phyloP scores from a whole-genome alignment of 495 filamentous ascomycete species.

The Xeromyces bisporus region DNA sequence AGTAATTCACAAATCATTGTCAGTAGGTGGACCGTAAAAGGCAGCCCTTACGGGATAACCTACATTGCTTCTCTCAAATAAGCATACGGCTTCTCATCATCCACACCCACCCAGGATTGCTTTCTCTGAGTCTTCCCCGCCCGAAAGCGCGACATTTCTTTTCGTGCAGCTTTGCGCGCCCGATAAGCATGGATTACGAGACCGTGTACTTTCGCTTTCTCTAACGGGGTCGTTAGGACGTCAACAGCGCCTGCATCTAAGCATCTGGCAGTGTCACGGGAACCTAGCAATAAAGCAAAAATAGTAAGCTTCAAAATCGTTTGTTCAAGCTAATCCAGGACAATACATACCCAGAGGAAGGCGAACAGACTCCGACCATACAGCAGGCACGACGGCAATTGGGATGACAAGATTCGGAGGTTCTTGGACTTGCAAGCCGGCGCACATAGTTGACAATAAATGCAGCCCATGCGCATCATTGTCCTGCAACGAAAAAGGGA shows the following conservation, averaged over 20 bases:
- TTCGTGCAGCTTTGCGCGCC: constrained; percentile 50
- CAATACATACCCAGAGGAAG: neutral
- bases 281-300: constrained; percentile 22
- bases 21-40: neutral
- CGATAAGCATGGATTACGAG: constrained; percentile 72
- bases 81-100: constrained; percentile 70
- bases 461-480: constrained; percentile 49
- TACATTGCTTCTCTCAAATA: constrained; percentile 72
- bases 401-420: constrained; percentile 59
- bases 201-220: constrained; percentile 48
- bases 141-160: constrained; percentile 49
- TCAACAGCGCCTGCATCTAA: constrained; percentile 75
- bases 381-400: constrained; percentile 44
- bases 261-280: constrained; percentile 41
- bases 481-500: constrained; percentile 29
- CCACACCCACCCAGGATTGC: constrained; percentile 83
- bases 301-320: constrained; percentile 18
- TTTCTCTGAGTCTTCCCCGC: constrained; percentile 53
- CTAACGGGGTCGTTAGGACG: constrained; percentile 62
- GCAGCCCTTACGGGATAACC: constrained; percentile 6
- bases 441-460: constrained; percentile 49
- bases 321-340: neutral
- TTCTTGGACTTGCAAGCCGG: constrained; percentile 52
- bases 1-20: too few species aligned
- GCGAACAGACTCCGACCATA: constrained; percentile 12